A percentile compares a stretch with the other conserved stretches of the same genome.
phyloP scores from a whole-genome alignment of 1,139 yeast genomes.

The Yamadazyma friedrichii region DNA sequence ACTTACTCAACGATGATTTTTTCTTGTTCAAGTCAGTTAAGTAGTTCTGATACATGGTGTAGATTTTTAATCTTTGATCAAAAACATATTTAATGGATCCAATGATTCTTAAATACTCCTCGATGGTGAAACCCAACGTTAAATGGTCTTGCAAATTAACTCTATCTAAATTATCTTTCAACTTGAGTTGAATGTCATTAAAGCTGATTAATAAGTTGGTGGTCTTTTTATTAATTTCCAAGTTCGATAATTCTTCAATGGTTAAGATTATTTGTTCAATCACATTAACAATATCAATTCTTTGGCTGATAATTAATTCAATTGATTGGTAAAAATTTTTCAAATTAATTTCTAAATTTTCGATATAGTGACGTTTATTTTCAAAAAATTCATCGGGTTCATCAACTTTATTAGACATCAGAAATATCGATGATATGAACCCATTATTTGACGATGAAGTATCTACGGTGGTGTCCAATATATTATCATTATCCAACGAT shows the following conservation, averaged over 20 bases:
- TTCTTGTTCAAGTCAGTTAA: slow-evolving; percentile 46
- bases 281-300: slow-evolving; percentile 62
- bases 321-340: slow-evolving; percentile 68
- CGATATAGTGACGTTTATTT: slow-evolving; percentile 67
- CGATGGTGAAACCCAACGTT: slow-evolving; percentile 83
- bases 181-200: slow-evolving; percentile 67
- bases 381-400: slow-evolving; percentile 82
- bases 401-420: slow-evolving; percentile 57
- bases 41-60: slow-evolving; percentile 54
- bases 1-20: slow-evolving; percentile 52
- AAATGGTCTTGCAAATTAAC: slow-evolving; percentile 83
- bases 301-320: slow-evolving; percentile 71
- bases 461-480: slow-evolving; percentile 17
- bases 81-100: slow-evolving; percentile 75
- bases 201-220: slow-evolving; percentile 56
- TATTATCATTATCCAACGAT: slow-evolving; percentile 31
- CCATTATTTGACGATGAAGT: slow-evolving; percentile 43
- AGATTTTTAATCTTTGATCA: slow-evolving; percentile 71
- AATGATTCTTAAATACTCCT: slow-evolving; percentile 79
- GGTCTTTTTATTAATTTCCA: slow-evolving; percentile 73
- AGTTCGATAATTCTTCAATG: slow-evolving; percentile 67
- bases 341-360: slow-evolving; percentile 70
- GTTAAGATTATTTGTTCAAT: slow-evolving; percentile 51
- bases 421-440: slow-evolving; percentile 62
- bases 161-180: slow-evolving; percentile 75